Conservation (phyloP, 1,284 basidiomycete species). For the Moesziomyces aphidis region DNA sequence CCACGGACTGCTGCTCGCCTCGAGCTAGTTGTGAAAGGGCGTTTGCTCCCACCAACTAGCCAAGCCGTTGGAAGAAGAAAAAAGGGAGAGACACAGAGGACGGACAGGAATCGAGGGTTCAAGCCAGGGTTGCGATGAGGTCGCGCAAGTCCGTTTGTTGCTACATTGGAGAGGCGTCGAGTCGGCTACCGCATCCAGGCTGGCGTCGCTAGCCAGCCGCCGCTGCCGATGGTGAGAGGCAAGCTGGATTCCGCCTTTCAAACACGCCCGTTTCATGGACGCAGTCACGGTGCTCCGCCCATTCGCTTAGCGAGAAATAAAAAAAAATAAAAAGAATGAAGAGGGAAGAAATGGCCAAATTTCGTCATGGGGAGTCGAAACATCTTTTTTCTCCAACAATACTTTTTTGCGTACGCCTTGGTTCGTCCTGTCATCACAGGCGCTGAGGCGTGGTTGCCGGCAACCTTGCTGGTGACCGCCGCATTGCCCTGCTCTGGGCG, state of each 20-base stretch:
- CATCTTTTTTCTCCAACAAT: background rate
- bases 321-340: background rate
- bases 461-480: background rate
- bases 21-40: background rate
- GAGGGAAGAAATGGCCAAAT: background rate
- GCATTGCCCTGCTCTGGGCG: background rate
- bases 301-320: slow-evolving; percentile 6
- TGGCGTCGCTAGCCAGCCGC: background rate
- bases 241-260: slow-evolving; percentile 4
- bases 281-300: slow-evolving; percentile 20
- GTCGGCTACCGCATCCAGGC: background rate
- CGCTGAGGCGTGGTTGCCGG: too few species aligned
- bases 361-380: slow-evolving; percentile 5
- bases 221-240: slow-evolving; percentile 2
- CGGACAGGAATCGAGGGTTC: slow-evolving; percentile 7
- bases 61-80: background rate
- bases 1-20: too few species aligned
- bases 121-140: background rate
- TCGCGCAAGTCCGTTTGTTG: slow-evolving; percentile 1
- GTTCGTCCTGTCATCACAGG: too few species aligned
- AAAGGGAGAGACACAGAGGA: background rate
- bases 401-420: background rate
- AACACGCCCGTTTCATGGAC: slow-evolving; percentile 4
- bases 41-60: background rate
- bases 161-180: background rate